These are phyloP conservation scores for Globisporangium ultimum DNA, from an alignment of 352 stramenopile genomes.

Conservation along the genomic window DNA sequence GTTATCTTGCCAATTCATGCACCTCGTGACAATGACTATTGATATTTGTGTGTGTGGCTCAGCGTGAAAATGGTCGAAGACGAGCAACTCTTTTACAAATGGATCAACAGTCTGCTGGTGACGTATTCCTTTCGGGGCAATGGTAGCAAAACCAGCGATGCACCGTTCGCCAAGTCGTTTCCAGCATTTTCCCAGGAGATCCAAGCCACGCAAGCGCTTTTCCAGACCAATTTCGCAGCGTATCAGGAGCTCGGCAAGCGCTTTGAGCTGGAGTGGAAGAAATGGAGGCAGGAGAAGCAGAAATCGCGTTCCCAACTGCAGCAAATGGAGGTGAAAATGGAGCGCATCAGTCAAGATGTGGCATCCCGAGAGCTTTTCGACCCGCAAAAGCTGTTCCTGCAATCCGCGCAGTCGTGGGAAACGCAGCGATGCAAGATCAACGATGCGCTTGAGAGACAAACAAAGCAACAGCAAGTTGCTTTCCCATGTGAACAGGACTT, in stretches of 20 bases:
- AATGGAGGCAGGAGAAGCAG: conserved; percentile 31
- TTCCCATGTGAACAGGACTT: conserved; percentile 31
- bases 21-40: background rate
- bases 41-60: background rate
- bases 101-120: conserved; percentile 53
- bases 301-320: conserved; percentile 37
- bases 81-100: conserved; percentile 69
- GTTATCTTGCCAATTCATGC: too few species aligned
- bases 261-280: conserved; percentile 35
- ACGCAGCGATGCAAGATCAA: background rate
- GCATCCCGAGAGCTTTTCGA: conserved; percentile 41
- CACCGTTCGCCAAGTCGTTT: conserved; percentile 1
- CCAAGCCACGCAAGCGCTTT: conserved; percentile 21
- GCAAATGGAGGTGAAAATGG: conserved; percentile 46
- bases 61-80: conserved; percentile 58
- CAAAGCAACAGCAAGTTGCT: background rate
- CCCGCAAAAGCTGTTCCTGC: conserved; percentile 40
- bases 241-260: conserved; percentile 28
- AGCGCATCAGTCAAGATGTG: conserved; percentile 36
- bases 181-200: conserved; percentile 24
- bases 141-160: background rate
- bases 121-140: background rate
- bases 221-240: conserved; percentile 20
- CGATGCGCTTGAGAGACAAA: background rate
- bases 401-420: conserved; percentile 20